These are phyloP conservation scores for Leccinum brunneo-olivaceum DNA, from an alignment of 1,284 basidiomycete genomes.

Conservation along the genomic window DNA sequence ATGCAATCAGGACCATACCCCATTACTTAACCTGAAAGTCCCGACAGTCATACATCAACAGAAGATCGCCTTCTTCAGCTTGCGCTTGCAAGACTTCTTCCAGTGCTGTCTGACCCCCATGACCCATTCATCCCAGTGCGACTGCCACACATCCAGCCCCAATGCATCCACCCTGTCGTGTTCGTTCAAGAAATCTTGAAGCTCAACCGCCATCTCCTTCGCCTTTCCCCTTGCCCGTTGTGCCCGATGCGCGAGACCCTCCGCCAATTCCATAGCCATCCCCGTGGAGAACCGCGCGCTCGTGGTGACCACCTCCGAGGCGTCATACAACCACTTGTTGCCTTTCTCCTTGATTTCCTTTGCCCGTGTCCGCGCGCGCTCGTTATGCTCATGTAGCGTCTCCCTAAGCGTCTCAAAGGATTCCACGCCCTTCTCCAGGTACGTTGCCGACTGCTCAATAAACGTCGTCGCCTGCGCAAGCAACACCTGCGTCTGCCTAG, in stretches of 20 bases:
- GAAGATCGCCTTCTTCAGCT: slow-evolving; percentile 10
- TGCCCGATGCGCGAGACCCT: slow-evolving; percentile 30
- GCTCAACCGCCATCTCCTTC: slow-evolving; percentile 28
- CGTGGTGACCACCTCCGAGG: slow-evolving; percentile 35
- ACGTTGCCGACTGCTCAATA: slow-evolving; percentile 42
- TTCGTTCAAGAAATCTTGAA: slow-evolving; percentile 24
- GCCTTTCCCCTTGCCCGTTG: slow-evolving; percentile 47
- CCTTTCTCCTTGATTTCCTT: slow-evolving; percentile 47
- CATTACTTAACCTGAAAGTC: too few relatives aligned
- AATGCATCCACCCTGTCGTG: slow-evolving; percentile 15
- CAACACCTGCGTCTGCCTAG: slow-evolving; percentile 30
- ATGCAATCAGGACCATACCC: slow-evolving; percentile 12
- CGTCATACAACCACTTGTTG: slow-evolving; percentile 34
- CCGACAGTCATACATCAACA: slow-evolving; percentile 10
- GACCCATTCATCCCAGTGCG: slow-evolving; percentile 22
- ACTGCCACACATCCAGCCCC: slow-evolving; percentile 15
- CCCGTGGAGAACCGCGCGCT: slow-evolving; percentile 41
- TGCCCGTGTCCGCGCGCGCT: slow-evolving; percentile 51
- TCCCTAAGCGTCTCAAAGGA: slow-evolving; percentile 30
- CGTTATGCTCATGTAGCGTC: slow-evolving; percentile 45
- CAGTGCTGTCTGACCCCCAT: slow-evolving; percentile 5
- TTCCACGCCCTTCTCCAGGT: slow-evolving; percentile 23
- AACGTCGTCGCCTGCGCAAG: slow-evolving; percentile 38
- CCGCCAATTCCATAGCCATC: slow-evolving; percentile 35
- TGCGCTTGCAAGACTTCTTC: slow-evolving; percentile 15